Base-by-base conservation (phyloP, 495 filamentous ascomycete genomes). In the Aspergillus ellipticus region DNA sequence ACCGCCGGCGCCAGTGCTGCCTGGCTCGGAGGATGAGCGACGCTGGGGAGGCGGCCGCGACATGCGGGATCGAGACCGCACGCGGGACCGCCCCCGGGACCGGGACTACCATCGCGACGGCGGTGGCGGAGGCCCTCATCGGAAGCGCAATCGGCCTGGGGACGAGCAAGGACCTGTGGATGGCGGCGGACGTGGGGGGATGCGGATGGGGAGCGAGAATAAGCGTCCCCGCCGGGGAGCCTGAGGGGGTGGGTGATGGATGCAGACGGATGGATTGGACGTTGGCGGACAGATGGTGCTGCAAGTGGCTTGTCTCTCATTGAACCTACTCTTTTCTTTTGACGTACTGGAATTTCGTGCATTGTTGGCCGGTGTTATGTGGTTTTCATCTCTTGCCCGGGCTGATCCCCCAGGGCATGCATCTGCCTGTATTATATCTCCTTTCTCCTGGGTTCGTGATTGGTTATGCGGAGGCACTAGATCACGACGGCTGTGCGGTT, bases 161-260 rank as follows among this genome's bases (percentile, higher is more conserved):
- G 65, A 58, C 11, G 72, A 73, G 3, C 62, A 68, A 16, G 59
- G 62, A 21, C 67, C 66, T 26, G 73, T 67, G 15, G 68, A 72
- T 53, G 68, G 65, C 43, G 52, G 54, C 41, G 62, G 57, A n/a
- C 66, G 73, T 19, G 73, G 63, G 22, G 69, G 73, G 22, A 68
- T 63, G 54, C 59, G 74, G 9, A 71, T 69, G 56, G 71, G 72
- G 20, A 66, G 62, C 54, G 76, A 79, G 3, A 79, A 61, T 55
- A 79, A 79, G 55, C 72, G 76, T 28, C 70, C 72, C 47, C 72
- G 76, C 46, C 72, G 76, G 35, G 76, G 76, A 13, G 35, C 35
- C 0, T 39, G 35, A 39, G 35, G 35, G 35, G n/a, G 35, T 15
- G 5, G 35, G 5, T 39, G 33, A 7, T 7, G 24, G 24, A 28